Evolutionary conservation across 495 filamentous ascomycete genomes (phyloP).

Genomic region (Aspergillus diversus): DNA sequence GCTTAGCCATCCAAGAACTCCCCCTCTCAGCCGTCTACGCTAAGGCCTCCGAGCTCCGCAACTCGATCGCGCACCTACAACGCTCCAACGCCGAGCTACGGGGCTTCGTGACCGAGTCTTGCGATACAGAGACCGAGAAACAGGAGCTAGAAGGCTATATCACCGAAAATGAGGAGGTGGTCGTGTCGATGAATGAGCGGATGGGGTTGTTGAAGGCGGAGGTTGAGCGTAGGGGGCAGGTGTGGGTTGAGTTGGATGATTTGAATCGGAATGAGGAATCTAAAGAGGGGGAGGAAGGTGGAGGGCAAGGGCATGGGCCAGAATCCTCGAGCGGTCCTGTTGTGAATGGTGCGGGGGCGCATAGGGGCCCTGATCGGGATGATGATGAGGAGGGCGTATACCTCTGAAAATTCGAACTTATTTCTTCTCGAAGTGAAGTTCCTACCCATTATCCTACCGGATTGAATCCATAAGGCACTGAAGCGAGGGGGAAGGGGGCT

Average conservation of each 20-base stretch:
- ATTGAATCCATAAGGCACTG: background rate
- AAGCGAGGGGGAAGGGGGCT: too few relatives aligned
- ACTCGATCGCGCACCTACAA: conserved; percentile 79
- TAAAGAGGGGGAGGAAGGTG: conserved; percentile 12
- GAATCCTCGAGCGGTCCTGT: background rate
- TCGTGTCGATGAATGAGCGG: conserved; percentile 72
- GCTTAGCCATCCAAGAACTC: conserved; percentile 72
- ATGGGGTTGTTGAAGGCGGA: conserved; percentile 69
- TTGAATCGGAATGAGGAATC: conserved; percentile 25
- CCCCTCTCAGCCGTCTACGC: conserved; percentile 71
- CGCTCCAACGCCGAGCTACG: conserved; percentile 76
- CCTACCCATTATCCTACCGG: background rate
- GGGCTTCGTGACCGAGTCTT: conserved; percentile 55
- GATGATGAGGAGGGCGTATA: conserved; percentile 63
- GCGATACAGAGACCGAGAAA: conserved; percentile 68
- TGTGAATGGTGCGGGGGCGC: conserved; percentile 9
- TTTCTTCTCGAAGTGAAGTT: background rate
- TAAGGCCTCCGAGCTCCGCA: conserved; percentile 82
- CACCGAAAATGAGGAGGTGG: conserved; percentile 74
- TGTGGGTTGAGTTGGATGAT: conserved; percentile 62
- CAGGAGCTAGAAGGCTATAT: conserved; percentile 45
- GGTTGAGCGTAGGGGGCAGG: conserved; percentile 73
- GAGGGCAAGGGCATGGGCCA: background rate
- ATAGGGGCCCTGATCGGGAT: conserved; percentile 6
- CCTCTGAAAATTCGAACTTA: conserved; percentile 46